phyloP scores from a whole-genome alignment of 2,329 filamentous ascomycete species.

The Botrytis paeoniae region DNA sequence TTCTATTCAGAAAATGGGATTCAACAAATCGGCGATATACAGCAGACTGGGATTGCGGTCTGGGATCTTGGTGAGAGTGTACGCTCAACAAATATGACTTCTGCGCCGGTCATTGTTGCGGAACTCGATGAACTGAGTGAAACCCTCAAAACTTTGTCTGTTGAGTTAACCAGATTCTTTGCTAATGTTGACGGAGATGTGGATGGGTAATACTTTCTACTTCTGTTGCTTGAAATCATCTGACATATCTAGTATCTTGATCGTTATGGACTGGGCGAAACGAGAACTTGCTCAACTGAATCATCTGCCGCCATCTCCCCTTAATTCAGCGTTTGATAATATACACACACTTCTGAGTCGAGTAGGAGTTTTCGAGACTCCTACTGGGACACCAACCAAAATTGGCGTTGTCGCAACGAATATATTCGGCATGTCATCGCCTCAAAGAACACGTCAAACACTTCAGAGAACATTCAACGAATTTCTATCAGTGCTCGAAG shows the following conservation, averaged over 20 bases:
- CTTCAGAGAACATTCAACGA: conserved; percentile 86
- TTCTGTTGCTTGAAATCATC: conserved; percentile 20
- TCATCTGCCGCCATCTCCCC: conserved; percentile 56
- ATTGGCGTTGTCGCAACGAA: conserved; percentile 67
- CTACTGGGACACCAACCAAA: conserved; percentile 57
- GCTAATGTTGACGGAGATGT: conserved; percentile 91
- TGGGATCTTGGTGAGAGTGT: conserved; percentile 94
- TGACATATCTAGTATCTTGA: conserved; percentile 62
- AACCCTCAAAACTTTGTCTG: conserved; percentile 76
- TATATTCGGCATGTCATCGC: conserved; percentile 75
- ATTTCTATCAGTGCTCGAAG: conserved; percentile 82
- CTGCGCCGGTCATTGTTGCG: conserved; percentile 78
- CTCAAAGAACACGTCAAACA: conserved; percentile 75
- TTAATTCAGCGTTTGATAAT: conserved; percentile 76
- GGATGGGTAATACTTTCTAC: conserved; percentile 58
- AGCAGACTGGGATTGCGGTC: conserved; percentile 87
- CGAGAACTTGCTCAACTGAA: conserved; percentile 74
- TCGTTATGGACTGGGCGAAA: conserved; percentile 95
- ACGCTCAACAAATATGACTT: conserved; percentile 85
- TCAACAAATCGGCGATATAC: conserved; percentile 79
- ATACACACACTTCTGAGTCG: conserved; percentile 73
- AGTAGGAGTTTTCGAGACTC: conserved; percentile 57
- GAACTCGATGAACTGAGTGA: conserved; percentile 85
- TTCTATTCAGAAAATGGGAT: conserved; percentile 91
- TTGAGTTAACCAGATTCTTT: conserved; percentile 89